Conservation (phyloP, 1,284 basidiomycete genomes). For the Fistulinella staudtii region DNA sequence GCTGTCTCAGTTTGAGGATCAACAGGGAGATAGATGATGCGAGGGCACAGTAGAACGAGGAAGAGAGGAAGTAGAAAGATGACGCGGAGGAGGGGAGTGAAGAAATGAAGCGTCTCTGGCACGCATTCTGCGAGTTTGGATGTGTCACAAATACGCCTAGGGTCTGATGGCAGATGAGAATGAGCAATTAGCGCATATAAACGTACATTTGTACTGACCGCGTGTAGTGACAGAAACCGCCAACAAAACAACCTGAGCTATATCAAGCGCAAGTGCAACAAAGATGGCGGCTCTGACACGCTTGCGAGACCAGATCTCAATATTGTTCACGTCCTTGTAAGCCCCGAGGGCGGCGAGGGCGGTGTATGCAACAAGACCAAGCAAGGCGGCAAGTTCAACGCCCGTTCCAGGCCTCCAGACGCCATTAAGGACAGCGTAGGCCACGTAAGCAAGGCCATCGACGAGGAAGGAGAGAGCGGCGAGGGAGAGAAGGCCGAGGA, state of each 20-base stretch:
- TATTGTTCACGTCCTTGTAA: slow-evolving; percentile 71
- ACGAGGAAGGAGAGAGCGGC: slow-evolving; percentile 82
- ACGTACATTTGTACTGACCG: slow-evolving; percentile 36
- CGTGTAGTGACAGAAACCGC: slow-evolving; percentile 43
- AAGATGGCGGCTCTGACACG: slow-evolving; percentile 54
- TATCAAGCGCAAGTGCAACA: slow-evolving; percentile 53
- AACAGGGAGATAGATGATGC: slow-evolving; percentile 53
- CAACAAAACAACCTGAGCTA: slow-evolving; percentile 54
- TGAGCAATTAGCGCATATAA: not conserved
- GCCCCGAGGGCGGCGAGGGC: slow-evolving; percentile 67
- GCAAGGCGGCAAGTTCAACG: slow-evolving; percentile 62
- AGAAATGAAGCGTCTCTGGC: slow-evolving; percentile 52
- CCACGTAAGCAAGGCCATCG: slow-evolving; percentile 70
- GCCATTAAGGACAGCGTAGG: slow-evolving; percentile 59
- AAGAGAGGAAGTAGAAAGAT: slow-evolving; percentile 59
- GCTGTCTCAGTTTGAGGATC: slow-evolving; percentile 25
- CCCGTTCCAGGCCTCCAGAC: slow-evolving; percentile 62
- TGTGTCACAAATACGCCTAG: slow-evolving; percentile 31
- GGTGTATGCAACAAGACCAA: slow-evolving; percentile 64
- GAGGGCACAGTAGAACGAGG: slow-evolving; percentile 54
- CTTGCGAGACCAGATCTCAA: slow-evolving; percentile 63
- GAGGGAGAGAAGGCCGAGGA: slow-evolving; percentile 65
- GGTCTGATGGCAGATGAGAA: slow-evolving; percentile 9
- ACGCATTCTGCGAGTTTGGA: slow-evolving; percentile 33
- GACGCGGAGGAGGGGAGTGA: slow-evolving; percentile 61